Evolutionary conservation across 164 flowering plant genomes (phyloP).

Genomic region (Akebia trifoliata): DNA sequence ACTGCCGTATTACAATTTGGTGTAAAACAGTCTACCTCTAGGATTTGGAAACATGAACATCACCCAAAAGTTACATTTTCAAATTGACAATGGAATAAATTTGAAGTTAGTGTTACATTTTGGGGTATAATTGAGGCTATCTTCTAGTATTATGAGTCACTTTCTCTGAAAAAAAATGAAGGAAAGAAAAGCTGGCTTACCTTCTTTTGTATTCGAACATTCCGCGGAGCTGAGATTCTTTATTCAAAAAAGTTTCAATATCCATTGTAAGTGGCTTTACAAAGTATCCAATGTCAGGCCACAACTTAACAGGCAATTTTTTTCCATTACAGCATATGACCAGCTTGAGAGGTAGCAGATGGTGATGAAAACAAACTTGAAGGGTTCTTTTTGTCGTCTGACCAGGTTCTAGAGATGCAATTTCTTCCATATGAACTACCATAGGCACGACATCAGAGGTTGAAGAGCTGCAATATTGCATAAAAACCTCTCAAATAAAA

Average conservation of each 20-base stretch:
- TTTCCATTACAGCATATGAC: slow-evolving; percentile 49
- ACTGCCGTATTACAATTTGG: too few species aligned
- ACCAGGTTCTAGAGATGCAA: slow-evolving; percentile 59
- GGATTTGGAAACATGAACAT: neutral
- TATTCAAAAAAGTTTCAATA: slow-evolving; percentile 38
- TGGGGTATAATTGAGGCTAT: neutral
- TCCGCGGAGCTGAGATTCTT: slow-evolving; percentile 79
- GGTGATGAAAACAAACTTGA: slow-evolving; percentile 79
- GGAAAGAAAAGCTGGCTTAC: slow-evolving; percentile 29
- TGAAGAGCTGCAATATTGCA: slow-evolving; percentile 37
- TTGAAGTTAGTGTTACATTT: neutral
- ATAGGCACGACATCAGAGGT: slow-evolving; percentile 40
- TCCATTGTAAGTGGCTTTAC: slow-evolving; percentile 76
- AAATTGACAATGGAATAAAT: neutral
- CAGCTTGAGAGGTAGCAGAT: slow-evolving; percentile 81
- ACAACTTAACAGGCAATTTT: slow-evolving; percentile 62
- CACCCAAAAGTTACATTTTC: neutral
- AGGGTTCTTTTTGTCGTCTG: slow-evolving; percentile 43
- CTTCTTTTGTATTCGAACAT: slow-evolving; percentile 85
- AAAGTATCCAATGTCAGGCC: slow-evolving; percentile 93
- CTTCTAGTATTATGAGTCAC: neutral
- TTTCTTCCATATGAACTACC: slow-evolving; percentile 66
- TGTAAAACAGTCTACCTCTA: too few species aligned
- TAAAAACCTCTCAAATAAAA: slow-evolving; percentile 1
- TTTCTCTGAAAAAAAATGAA: neutral